Base-by-base conservation (phyloP, 768 basidiomycete genomes). In the Suillus clintonianus region DNA sequence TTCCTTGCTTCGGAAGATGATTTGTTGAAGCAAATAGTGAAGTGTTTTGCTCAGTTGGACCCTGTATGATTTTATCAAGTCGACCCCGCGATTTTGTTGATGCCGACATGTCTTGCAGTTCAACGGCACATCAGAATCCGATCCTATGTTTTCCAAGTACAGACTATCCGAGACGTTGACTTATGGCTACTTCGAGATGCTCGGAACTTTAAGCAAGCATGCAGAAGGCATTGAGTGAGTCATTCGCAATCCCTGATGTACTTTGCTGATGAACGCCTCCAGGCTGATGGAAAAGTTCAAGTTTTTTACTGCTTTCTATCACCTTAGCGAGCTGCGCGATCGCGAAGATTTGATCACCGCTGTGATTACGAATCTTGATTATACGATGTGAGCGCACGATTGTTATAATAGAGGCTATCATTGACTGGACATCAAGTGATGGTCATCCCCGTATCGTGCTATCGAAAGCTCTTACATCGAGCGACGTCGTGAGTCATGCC, bases 291-390 rank as follows among this genome's bases (percentile, higher is more conserved):
- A 97, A 76, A 92, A 92, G 69, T 91, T 91, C 77, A 92, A 91
- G 70, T 85, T 98, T 32, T 99, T 98, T 75, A 99, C 95, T 0
- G 90, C 93, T 0, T 96, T 99, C 75, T 99, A 99, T 72, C 96
- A 95, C 72, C 78, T 99, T 50, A 94, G 91, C 71, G 97, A 99
- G 71, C 82, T 98, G 41, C 84, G 90, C 30, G 91, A 90, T 75
- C 84, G 97, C 42, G 95, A 98, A 71, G 96, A 99, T 72, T 81
- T 99, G 51, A 92, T 96, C 63, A 93, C 90, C 69, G 89, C 88
- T 2, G 93, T 97, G 67, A 90, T 98, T 43, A 93, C 95, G 69
- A 92, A 92, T 68, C 79, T 97, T 42, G 95, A 98, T 73, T 99
- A 98, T 65, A 88, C 86, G 73, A 89, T 89, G 95, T 95, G 67